Evolutionary conservation across 495 filamentous ascomycete genomes (phyloP).

Genomic region (Tuber brumale): DNA sequence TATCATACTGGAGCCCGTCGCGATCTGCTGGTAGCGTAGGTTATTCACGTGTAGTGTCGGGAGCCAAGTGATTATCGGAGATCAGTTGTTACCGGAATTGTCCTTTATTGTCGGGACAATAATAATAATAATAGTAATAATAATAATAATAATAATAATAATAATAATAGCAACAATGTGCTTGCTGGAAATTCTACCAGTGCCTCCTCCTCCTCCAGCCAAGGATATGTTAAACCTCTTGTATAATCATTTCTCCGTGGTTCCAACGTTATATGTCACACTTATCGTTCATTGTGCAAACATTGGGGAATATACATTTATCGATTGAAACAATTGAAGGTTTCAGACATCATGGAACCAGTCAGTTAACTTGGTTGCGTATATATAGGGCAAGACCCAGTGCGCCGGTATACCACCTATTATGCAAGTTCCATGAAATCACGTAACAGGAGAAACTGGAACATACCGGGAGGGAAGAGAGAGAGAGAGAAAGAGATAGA

Average conservation of each 20-base stretch:
- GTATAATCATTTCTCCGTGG: background rate
- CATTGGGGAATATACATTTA: background rate
- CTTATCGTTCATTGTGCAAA: background rate
- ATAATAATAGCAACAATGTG: background rate
- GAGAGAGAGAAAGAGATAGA: background rate
- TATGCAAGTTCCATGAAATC: background rate
- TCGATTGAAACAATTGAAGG: background rate
- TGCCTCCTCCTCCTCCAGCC: background rate
- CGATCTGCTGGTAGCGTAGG: background rate
- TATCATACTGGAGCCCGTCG: background rate
- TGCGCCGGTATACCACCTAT: background rate
- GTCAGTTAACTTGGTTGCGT: background rate
- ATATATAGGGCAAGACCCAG: background rate
- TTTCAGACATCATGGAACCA: background rate
- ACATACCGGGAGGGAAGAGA: conserved; percentile 1
- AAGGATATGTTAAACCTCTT: background rate
- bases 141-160: background rate
- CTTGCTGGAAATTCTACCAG: background rate
- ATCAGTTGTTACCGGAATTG: background rate
- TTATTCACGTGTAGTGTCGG: conserved; percentile 1
- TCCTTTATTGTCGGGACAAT: background rate
- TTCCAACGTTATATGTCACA: background rate
- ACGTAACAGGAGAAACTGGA: background rate
- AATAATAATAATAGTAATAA: background rate
- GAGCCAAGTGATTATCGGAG: background rate